Evolutionary conservation across 2,329 filamentous ascomycete genomes (phyloP).

Genomic region (Bipolaris bicolor): DNA sequence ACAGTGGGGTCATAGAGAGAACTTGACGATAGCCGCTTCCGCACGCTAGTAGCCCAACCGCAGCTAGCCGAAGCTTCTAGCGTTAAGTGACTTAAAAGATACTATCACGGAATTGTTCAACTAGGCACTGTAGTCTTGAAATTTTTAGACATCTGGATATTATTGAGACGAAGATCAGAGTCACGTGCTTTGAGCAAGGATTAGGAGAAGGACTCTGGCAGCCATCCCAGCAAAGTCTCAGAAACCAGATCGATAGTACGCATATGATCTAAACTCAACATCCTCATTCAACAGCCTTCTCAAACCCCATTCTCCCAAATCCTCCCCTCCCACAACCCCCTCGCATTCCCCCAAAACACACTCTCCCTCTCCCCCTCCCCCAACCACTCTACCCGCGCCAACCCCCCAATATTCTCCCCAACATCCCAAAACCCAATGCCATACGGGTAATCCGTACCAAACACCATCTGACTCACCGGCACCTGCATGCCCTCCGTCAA

Average conservation of each 20-base stretch:
- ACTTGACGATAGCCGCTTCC: slow-evolving; percentile 4
- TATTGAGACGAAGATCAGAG: too few relatives aligned
- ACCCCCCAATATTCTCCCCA: slow-evolving; percentile 38
- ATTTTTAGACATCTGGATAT: too few relatives aligned
- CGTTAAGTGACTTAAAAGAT: too few relatives aligned
- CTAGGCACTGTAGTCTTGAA: too few relatives aligned
- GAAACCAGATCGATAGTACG: too few relatives aligned
- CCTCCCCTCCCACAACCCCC: slow-evolving; percentile 35
- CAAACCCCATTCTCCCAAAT: slow-evolving; percentile 6
- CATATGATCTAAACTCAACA: too few relatives aligned
- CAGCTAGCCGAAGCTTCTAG: slow-evolving; percentile 22
- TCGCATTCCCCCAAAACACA: slow-evolving; percentile 38
- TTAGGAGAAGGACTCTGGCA: too few relatives aligned
- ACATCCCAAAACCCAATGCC: slow-evolving; percentile 49
- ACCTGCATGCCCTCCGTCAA: slow-evolving; percentile 42
- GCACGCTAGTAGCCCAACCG: slow-evolving; percentile 19
- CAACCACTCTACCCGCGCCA: slow-evolving; percentile 34
- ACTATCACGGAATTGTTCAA: too few relatives aligned
- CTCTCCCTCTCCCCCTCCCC: slow-evolving; percentile 31
- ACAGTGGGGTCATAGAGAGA: slow-evolving; percentile 14
- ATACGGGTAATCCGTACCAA: slow-evolving; percentile 50
- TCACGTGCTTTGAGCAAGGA: too few relatives aligned
- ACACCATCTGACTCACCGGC: slow-evolving; percentile 41
- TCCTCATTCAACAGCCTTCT: too few relatives aligned
- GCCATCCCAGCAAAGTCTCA: too few relatives aligned